Evolutionary conservation across 2,329 filamentous ascomycete genomes (phyloP), one percentile per base, ranked within the genome.

Genomic region (Venturia asperata): DNA sequence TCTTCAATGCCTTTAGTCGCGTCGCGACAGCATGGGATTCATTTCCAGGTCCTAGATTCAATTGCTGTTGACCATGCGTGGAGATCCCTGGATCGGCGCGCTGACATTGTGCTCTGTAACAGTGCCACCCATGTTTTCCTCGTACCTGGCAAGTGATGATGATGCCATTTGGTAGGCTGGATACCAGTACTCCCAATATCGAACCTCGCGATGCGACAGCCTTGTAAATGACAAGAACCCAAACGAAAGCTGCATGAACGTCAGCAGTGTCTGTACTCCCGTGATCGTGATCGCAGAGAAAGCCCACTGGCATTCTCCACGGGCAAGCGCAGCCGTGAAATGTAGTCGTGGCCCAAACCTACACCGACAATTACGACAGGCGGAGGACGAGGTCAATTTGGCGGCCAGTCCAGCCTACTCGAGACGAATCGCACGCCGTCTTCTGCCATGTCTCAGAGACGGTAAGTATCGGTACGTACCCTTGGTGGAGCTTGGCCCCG

Each of bases 401-500:
- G 52, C 30, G 30, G 30, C 17, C 27, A 58, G 21, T 10, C 17
- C 27, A 58, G 21, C 21, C 24, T 52, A 27, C 47, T 52, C 21
- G 21, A 37, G 52, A 58, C 30, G 52, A 58, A 37, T 34, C 5
- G 15, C 49, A 56, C 49, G 49, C 27, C 49, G 11, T 55, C 49
- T 5, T 30, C 49, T 34, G 27, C 49, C 27, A 37, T 37, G 49
- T 19, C 49, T 34, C 49, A 19, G 52, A 34, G 52, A 4, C 52
- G 52, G 27, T n/a, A 39, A 58, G 52, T 58, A 37, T 58, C 30
- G 52, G 30, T 37, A 58, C 30, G 52, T 58, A 58, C 52, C 37
- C 52, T 21, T 34, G 30, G 52, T 34, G 52, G 52, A 37, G 17
- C 52, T 58, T 37, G 30, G 30, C 30, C 37, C 52, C 30, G 52